Percentiles rank a stretch among this genome's conserved stretches.
Evolutionary conservation across 345 rosid species (phyloP).

Genomic region (Hibiscus syriacus): DNA sequence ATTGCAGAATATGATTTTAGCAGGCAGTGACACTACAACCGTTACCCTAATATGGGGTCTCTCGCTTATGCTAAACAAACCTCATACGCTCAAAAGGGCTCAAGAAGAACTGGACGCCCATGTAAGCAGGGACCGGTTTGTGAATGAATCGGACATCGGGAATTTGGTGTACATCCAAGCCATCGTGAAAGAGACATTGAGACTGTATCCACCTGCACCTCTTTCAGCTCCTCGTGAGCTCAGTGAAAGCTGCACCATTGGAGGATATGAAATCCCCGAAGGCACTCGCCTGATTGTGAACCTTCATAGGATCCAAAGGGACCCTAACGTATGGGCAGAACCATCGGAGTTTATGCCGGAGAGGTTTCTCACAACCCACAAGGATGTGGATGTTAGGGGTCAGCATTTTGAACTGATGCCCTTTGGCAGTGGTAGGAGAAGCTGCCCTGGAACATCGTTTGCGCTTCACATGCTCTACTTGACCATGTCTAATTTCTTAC

Average conservation of each 20-base stretch:
- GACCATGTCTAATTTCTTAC: conserved; percentile 3
- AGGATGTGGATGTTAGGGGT: conserved; percentile 28
- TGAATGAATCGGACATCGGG: conserved; percentile 22
- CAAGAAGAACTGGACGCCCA: conserved; percentile 22
- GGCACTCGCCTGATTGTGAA: conserved; percentile 30
- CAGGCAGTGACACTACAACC: conserved; percentile 18
- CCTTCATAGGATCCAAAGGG: conserved; percentile 29
- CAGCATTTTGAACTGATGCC: conserved; percentile 28
- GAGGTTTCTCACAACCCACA: conserved; percentile 29
- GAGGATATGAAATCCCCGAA: conserved; percentile 17
- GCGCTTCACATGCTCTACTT: neutral
- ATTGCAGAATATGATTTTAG: conserved; percentile 19
- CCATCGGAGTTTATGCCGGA: conserved; percentile 29
- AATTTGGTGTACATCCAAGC: conserved; percentile 29
- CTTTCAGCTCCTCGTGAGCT: conserved; percentile 16
- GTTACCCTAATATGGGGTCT: conserved; percentile 21
- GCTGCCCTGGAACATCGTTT: conserved; percentile 26
- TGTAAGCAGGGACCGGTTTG: conserved; percentile 19
- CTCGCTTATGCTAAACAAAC: conserved; percentile 16
- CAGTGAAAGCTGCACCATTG: conserved; percentile 5
- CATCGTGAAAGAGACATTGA: conserved; percentile 32
- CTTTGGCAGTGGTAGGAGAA: conserved; percentile 34
- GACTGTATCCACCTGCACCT: conserved; percentile 29
- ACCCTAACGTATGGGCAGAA: conserved; percentile 30
- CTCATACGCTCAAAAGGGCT: neutral